A percentile compares a stretch with the other conserved stretches of the same genome.
phyloP scores from a whole-genome alignment of 148 eudicot genomes.

The Mesembryanthemum crystallinum region DNA sequence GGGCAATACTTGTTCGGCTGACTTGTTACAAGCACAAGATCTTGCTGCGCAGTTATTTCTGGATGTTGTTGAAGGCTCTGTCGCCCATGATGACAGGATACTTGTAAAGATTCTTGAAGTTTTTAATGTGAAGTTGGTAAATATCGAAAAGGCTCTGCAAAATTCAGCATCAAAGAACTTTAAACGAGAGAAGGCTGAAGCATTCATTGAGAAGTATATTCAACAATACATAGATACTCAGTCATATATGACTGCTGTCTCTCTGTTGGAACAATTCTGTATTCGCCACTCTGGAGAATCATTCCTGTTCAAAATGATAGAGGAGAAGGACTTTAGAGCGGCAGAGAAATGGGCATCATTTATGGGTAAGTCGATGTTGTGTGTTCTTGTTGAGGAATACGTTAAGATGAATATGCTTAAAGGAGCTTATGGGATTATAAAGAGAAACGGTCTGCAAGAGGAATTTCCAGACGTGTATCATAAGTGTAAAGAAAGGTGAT shows the following conservation, averaged over 20 bases:
- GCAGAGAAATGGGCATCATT: constrained; percentile 98
- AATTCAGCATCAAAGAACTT: constrained; percentile 30
- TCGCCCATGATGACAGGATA: constrained; percentile 54
- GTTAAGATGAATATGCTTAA: constrained; percentile 52
- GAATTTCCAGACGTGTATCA: constrained; percentile 83
- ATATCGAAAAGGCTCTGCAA: constrained; percentile 51
- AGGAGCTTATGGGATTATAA: constrained; percentile 69
- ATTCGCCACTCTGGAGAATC: constrained; percentile 60
- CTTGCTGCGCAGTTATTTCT: constrained; percentile 65
- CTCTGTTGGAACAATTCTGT: constrained; percentile 68
- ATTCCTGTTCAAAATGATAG: constrained; percentile 56
- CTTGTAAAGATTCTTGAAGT: constrained; percentile 63
- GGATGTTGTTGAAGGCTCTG: constrained; percentile 41
- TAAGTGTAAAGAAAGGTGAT: constrained; percentile 84
- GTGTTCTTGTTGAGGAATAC: constrained; percentile 66
- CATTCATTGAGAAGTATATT: constrained; percentile 60
- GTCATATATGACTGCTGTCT: constrained; percentile 74
- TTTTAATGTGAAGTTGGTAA: constrained; percentile 51
- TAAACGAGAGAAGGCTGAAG: constrained; percentile 40
- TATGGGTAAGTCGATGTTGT: constrained; percentile 74
- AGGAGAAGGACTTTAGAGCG: constrained; percentile 62
- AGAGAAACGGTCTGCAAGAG: constrained; percentile 64
- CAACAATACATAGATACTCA: constrained; percentile 54
- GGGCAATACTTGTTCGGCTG: constrained; percentile 38
- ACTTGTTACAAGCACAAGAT: constrained; percentile 49